These are phyloP conservation scores for Fraxinus excelsior DNA, from an alignment of 257 asterid genomes.

Conservation along the genomic window DNA sequence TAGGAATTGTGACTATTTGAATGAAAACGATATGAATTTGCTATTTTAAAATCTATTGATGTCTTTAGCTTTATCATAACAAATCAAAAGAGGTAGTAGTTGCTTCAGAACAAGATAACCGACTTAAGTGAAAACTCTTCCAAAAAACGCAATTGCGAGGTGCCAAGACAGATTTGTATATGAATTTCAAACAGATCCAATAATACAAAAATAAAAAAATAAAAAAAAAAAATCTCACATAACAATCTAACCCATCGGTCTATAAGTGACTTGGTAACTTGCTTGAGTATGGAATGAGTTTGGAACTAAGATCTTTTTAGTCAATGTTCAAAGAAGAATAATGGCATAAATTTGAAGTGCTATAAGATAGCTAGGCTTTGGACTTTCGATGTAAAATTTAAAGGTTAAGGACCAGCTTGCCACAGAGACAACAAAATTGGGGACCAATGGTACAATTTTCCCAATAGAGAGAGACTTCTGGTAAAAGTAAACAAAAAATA, in stretches of 20 bases:
- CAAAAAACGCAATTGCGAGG: too few relatives aligned
- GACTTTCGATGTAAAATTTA: neutral
- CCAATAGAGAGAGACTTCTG: constrained; percentile 28
- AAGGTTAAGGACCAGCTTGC: neutral
- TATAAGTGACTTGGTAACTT: neutral
- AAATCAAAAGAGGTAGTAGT: too few relatives aligned
- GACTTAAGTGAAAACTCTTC: too few relatives aligned
- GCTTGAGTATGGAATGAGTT: neutral
- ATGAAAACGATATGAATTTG: too few relatives aligned
- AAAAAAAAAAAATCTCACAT: neutral
- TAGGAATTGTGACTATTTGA: too few relatives aligned
- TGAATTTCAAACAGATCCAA: too few relatives aligned
- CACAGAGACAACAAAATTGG: neutral
- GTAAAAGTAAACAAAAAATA: constrained; percentile 38
- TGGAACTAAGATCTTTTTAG: neutral
- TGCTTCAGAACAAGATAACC: too few relatives aligned
- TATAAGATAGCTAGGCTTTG: neutral
- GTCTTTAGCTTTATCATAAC: too few relatives aligned
- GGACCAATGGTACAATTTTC: neutral
- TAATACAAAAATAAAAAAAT: too few relatives aligned
- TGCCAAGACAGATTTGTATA: neutral
- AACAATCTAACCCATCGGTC: neutral
- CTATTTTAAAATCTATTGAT: too few relatives aligned
- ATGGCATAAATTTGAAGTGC: neutral
- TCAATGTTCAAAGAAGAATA: neutral